phyloP scores from a whole-genome alignment of 108 stramenopile genomes.

The Poteriospumella lacustris region DNA sequence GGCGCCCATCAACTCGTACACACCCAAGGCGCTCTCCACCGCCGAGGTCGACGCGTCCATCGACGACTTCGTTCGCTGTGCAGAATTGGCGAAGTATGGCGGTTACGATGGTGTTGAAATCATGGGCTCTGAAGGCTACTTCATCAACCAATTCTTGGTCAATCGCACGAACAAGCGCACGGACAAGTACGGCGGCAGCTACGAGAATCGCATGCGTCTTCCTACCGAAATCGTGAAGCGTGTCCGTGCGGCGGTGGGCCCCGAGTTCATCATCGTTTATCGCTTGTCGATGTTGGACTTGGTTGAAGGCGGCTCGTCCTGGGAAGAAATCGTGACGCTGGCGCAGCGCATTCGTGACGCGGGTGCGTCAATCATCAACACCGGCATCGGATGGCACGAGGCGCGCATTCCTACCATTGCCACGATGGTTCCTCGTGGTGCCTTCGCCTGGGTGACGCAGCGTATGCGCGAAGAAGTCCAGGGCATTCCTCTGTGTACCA shows the following conservation, averaged over 20 bases:
- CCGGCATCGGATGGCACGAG: conserved; percentile 99
- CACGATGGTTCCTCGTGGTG: conserved; percentile 87
- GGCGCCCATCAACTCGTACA: conserved; percentile 78
- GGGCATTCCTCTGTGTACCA: conserved; percentile 78
- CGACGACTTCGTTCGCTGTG: conserved; percentile 76
- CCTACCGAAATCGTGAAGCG: conserved; percentile 77
- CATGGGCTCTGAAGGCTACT: conserved; percentile 94
- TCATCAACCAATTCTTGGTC: conserved; percentile 90
- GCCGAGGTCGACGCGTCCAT: conserved; percentile 71
- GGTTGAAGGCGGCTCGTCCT: conserved; percentile 80
- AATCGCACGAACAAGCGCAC: conserved; percentile 74
- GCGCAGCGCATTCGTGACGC: conserved; percentile 75
- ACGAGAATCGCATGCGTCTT: conserved; percentile 80
- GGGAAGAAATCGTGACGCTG: conserved; percentile 80
- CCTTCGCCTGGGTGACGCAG: conserved; percentile 81
- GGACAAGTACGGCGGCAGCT: conserved; percentile 85
- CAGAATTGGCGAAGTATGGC: conserved; percentile 73
- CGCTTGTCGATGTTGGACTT: conserved; percentile 88
- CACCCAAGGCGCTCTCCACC: conserved; percentile 65
- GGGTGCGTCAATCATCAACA: conserved; percentile 91
- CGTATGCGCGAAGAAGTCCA: conserved; percentile 62
- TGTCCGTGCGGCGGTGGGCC: conserved; percentile 65
- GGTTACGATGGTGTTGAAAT: conserved; percentile 98
- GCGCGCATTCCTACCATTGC: conserved; percentile 95
- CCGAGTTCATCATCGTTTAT: conserved; percentile 92